phyloP scores from a whole-genome alignment of 1,284 basidiomycete genomes.

The Trichosporon faecale region DNA sequence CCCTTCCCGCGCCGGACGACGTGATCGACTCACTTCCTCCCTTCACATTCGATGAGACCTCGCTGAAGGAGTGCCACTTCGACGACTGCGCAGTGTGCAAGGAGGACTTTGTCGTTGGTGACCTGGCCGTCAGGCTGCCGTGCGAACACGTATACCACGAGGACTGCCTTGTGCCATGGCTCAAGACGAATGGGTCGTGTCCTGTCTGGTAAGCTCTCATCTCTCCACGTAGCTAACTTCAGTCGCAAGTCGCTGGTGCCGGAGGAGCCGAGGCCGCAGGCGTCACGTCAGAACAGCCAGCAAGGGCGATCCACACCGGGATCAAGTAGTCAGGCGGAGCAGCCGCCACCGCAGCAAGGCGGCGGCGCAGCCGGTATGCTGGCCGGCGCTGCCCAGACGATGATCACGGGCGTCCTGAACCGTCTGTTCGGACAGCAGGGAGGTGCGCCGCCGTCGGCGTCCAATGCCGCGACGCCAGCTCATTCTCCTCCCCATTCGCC shows the following conservation, averaged over 20 bases:
- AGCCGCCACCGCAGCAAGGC: background rate
- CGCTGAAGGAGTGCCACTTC: constrained; percentile 37
- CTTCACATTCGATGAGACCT: constrained; percentile 40
- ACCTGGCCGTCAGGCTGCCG: constrained; percentile 44
- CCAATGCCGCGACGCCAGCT: background rate
- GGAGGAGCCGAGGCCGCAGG: background rate
- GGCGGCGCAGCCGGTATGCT: background rate
- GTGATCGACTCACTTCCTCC: constrained; percentile 49
- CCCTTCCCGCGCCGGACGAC: constrained; percentile 44
- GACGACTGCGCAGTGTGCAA: constrained; percentile 51
- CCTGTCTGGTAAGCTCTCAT: constrained; percentile 45
- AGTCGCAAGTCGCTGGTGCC: constrained; percentile 28
- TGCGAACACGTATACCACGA: constrained; percentile 51
- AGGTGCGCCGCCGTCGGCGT: constrained; percentile 5
- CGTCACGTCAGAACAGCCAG: background rate
- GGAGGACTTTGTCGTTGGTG: constrained; percentile 44
- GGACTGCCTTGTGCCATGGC: constrained; percentile 50
- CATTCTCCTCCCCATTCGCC: background rate
- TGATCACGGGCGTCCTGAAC: constrained; percentile 36
- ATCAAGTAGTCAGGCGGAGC: background rate
- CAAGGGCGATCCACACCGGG: background rate
- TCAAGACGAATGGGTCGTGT: constrained; percentile 50
- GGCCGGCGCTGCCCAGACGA: constrained; percentile 18
- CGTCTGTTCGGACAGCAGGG: constrained; percentile 43
- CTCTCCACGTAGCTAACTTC: constrained; percentile 10